These are phyloP conservation scores for Spongiforma sp. DNA, from an alignment of 1,284 basidiomycete species.

Conservation along the genomic window DNA sequence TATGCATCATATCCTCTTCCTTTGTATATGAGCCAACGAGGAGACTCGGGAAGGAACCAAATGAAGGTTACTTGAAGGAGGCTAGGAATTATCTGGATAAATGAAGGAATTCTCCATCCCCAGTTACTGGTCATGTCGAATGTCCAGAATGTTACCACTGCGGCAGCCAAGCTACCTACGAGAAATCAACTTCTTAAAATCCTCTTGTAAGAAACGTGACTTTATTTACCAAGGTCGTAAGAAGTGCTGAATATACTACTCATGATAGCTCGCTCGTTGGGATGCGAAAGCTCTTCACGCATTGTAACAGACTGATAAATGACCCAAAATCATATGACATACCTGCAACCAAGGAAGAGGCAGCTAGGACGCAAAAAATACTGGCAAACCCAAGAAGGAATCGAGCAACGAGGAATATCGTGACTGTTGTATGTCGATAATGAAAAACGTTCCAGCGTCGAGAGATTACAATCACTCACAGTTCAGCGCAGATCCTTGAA, in stretches of 20 bases:
- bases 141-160: not conserved
- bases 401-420: not conserved
- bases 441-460: not conserved
- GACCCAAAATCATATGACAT: not conserved
- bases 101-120: not conserved
- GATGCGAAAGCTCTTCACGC: not conserved
- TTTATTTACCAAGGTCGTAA: not conserved
- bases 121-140: not conserved
- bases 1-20: constrained; percentile 49
- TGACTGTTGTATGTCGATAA: not conserved
- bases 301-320: not conserved
- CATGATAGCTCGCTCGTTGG: not conserved
- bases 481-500: not conserved
- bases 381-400: not conserved
- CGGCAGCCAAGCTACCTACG: not conserved
- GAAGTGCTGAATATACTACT: not conserved
- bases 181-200: not conserved
- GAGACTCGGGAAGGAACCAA: constrained; percentile 55
- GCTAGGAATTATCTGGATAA: not conserved
- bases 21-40: constrained; percentile 63
- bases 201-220: not conserved
- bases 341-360: not conserved
- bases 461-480: not conserved
- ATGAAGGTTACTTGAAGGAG: not conserved
- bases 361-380: not conserved